Evolutionary conservation across 495 filamentous ascomycete genomes (phyloP).

Genomic region (Pyrenula massariospora): DNA sequence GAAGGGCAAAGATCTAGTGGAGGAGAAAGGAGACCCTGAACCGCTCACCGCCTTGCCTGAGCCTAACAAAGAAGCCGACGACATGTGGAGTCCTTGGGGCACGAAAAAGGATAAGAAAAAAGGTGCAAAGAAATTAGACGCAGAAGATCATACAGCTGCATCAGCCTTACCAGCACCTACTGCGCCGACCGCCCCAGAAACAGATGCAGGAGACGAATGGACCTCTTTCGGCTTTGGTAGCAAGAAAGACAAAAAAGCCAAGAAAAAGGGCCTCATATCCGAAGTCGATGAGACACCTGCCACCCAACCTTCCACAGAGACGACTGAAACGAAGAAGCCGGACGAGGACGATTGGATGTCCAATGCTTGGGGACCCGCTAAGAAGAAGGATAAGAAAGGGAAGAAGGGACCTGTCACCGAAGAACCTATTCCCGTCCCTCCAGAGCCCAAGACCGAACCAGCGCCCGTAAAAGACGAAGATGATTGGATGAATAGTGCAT

Average conservation of each 20-base stretch:
- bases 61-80: slow-evolving; percentile 6
- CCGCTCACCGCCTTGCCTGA: slow-evolving; percentile 7
- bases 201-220: slow-evolving; percentile 8
- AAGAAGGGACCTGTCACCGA: slow-evolving; percentile 9
- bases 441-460: slow-evolving; percentile 4
- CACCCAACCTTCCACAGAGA: not conserved
- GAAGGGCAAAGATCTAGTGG: slow-evolving; percentile 12
- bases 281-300: not conserved
- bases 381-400: slow-evolving; percentile 12
- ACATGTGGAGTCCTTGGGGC: slow-evolving; percentile 11
- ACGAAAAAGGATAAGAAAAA: slow-evolving; percentile 14
- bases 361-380: not conserved
- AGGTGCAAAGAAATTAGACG: slow-evolving; percentile 8
- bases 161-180: slow-evolving; percentile 4
- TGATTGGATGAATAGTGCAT: slow-evolving; percentile 1
- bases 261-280: not conserved
- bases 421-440: not conserved
- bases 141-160: slow-evolving; percentile 1
- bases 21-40: slow-evolving; percentile 5
- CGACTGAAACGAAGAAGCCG: not conserved
- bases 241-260: not conserved
- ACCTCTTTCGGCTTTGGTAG: slow-evolving; percentile 2
- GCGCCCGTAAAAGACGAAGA: slow-evolving; percentile 4
- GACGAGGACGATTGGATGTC: not conserved
- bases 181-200: slow-evolving; percentile 3